Conservation (phyloP, 129 eudicot genomes). For the Helianthus tuberosus region DNA sequence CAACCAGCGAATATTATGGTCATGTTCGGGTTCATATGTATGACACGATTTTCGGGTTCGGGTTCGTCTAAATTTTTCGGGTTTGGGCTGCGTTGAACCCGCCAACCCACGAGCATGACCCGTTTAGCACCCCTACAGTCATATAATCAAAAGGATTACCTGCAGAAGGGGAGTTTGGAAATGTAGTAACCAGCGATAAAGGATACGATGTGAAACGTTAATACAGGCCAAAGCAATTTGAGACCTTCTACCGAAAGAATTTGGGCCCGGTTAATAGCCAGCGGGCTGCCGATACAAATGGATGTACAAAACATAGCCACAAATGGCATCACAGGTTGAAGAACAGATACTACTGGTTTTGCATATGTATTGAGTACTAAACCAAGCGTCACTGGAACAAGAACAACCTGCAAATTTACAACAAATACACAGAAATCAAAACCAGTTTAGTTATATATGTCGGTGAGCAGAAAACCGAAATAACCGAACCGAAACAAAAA, state of each 20-base stretch:
- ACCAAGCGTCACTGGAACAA: conserved; percentile 78
- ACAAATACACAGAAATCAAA: conserved; percentile 21
- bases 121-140: not conserved
- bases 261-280: conserved; percentile 80
- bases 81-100: no score
- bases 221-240: conserved; percentile 73
- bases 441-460: not conserved
- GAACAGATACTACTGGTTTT: conserved; percentile 83
- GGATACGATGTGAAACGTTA: conserved; percentile 77
- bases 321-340: conserved; percentile 93
- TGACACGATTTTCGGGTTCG: no score
- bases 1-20: no score
- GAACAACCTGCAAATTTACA: conserved; percentile 70
- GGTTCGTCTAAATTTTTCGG: no score
- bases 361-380: conserved; percentile 87
- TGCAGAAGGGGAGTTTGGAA: conserved; percentile 66
- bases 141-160: conserved; percentile 44
- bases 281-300: conserved; percentile 96
- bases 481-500: no score
- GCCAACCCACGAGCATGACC: no score
- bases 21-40: no score
- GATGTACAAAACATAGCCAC: conserved; percentile 98
- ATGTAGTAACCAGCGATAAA: conserved; percentile 84
- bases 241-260: conserved; percentile 93
- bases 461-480: no score